Conservation (phyloP, 83 land plant species). For the Diphasiastrum complanatum region DNA sequence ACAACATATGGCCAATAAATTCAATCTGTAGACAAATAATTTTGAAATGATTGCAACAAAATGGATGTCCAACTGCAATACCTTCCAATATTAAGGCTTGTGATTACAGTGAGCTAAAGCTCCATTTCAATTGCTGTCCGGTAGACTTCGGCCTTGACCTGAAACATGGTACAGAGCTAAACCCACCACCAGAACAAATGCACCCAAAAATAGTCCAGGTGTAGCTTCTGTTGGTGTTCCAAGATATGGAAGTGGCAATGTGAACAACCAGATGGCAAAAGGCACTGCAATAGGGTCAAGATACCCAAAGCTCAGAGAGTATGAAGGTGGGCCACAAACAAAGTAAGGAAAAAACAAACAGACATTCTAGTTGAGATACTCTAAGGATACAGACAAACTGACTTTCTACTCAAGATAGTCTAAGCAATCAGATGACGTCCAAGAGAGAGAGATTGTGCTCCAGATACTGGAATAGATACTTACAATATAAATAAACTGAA, state of each 20-base stretch:
- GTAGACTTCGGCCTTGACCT: too few relatives aligned
- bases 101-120: too few relatives aligned
- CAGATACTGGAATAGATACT: too few relatives aligned
- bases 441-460: neutral
- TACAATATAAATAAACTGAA: too few relatives aligned
- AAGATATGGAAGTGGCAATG: constrained; percentile 70
- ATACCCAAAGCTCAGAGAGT: neutral
- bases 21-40: too few relatives aligned
- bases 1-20: too few relatives aligned
- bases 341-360: neutral
- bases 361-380: too few relatives aligned
- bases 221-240: constrained; percentile 47
- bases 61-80: too few relatives aligned
- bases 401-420: neutral
- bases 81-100: too few relatives aligned
- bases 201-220: constrained; percentile 55
- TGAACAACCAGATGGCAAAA: constrained; percentile 61
- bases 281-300: constrained; percentile 54
- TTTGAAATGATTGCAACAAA: too few relatives aligned
- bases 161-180: constrained; percentile 57
- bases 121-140: too few relatives aligned
- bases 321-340: neutral
- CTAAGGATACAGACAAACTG: too few relatives aligned
- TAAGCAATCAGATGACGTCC: neutral
- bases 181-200: constrained; percentile 55